These are phyloP conservation scores for Candida tallmaniae DNA, from an alignment of 805 yeast species.

Conservation along the genomic window DNA sequence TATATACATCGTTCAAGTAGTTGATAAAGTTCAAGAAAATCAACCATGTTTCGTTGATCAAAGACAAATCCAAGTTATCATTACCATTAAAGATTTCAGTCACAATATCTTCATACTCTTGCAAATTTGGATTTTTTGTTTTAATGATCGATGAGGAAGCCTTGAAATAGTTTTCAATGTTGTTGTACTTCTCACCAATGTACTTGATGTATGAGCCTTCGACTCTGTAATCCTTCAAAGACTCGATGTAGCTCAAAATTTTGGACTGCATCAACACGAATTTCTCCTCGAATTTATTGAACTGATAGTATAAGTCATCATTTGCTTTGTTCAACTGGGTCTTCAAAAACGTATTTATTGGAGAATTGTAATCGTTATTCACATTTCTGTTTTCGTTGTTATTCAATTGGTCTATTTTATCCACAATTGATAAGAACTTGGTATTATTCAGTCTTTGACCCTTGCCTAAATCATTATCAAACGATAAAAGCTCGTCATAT, in stretches of 20 bases:
- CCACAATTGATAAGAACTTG: constrained; percentile 35
- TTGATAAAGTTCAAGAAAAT: constrained; percentile 32
- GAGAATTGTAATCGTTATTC: constrained; percentile 15
- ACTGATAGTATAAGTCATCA: constrained; percentile 32
- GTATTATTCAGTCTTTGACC: constrained; percentile 16
- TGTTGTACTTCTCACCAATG: constrained; percentile 35
- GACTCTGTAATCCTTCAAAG: constrained; percentile 26
- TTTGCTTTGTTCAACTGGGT: constrained; percentile 28
- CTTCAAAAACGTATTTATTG: constrained; percentile 30
- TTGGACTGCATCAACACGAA: constrained; percentile 35
- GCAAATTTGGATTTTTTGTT: constrained; percentile 15
- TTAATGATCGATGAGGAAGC: constrained; percentile 20
- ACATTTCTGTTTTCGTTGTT: constrained; percentile 11
- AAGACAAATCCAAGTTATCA: constrained; percentile 38
- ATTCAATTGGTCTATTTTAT: constrained; percentile 33
- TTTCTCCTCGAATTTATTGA: constrained; percentile 30
- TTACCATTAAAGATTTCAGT: constrained; percentile 31
- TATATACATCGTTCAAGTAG: constrained; percentile 28
- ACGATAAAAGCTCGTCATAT: constrained; percentile 32
- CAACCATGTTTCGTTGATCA: constrained; percentile 41
- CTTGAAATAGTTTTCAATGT: constrained; percentile 30
- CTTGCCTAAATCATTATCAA: constrained; percentile 26
- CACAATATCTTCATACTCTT: constrained; percentile 24
- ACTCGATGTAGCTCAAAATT: constrained; percentile 30
- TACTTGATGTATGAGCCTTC: constrained; percentile 34